Percentiles rank a stretch among this genome's conserved stretches.
These are phyloP conservation scores for Funneliformis geosporum DNA, from an alignment of 192 early-diverging fungal genomes.

Conservation along the genomic window DNA sequence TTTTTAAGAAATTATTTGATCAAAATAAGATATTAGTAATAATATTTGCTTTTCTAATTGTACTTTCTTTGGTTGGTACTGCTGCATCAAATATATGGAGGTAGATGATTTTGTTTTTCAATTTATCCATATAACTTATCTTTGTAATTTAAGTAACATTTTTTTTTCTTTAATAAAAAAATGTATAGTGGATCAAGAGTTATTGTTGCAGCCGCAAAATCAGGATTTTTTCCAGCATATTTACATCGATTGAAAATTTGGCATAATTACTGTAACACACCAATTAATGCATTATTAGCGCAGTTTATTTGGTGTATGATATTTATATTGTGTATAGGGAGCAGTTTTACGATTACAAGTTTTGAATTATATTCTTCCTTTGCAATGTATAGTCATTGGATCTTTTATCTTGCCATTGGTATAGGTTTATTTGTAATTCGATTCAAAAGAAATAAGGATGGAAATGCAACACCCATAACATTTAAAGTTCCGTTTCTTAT, in stretches of 20 bases:
- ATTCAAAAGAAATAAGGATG: too few species aligned
- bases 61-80: not conserved
- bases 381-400: not conserved
- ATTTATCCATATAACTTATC: too few species aligned
- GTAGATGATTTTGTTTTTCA: too few species aligned
- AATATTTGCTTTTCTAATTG: not conserved
- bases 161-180: too few species aligned
- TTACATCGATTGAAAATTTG: not conserved
- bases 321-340: not conserved
- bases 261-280: not conserved
- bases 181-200: not conserved
- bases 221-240: not conserved
- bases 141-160: too few species aligned
- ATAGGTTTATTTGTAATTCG: not conserved
- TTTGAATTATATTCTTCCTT: not conserved
- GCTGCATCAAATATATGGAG: too few species aligned
- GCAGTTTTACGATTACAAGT: not conserved
- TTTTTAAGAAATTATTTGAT: not conserved
- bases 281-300: not conserved
- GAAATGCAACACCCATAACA: too few species aligned
- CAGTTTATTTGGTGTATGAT: not conserved
- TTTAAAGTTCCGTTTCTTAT: too few species aligned
- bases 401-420: not conserved
- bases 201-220: not conserved
- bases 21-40: not conserved